Base-by-base conservation (phyloP, 176 grass and related monocot species). In the Carex littledalei region DNA sequence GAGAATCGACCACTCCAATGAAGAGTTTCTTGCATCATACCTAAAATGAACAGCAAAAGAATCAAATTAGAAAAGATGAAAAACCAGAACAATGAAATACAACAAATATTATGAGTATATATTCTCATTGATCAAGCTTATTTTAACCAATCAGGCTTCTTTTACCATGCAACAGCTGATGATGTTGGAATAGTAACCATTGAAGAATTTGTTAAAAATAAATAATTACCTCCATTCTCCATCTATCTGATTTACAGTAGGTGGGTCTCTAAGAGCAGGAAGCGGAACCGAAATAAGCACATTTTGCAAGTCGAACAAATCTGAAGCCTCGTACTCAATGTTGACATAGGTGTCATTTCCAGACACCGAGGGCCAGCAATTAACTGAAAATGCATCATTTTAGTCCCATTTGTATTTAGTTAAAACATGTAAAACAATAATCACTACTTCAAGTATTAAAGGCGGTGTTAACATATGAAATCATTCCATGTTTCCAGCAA, bases 261-360 rank as follows among this genome's bases (percentile, higher is more conserved):
- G 94, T 76, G 87, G 79, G 18, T 85, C 94, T 83, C 92, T 89
- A 41, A 97, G 90, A 83, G 85, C 85, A 65, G 94, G 92, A 32
- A 97, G 90, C 80, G 94, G 92, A 84, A 97, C 89, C 82, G 85
- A 94, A 69, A 97, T 86, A 49, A 92, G 76, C 87, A 97, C 90
- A 83, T 94, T 97, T 21, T 97, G 90, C 80, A 97, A 91, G 75
- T 94, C 94, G 87, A 94, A 97, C 84, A 91, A 85, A 34, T 90
- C 68, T 10, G 92, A 92, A 87, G 92, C 94, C 86, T 97, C 94
- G 31, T 97, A 97, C 76, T 97, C 94, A 70, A 94, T 91, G 82
- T 88, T 92, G 35, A 97, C 94, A 64, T 81, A 79, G 39, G 89
- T 87, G 76, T 91, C 85, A 84, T 91, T 88, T 82, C 88, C 94